Base-by-base conservation (phyloP, 768 basidiomycete genomes). In the Fomitopsis serialis region DNA sequence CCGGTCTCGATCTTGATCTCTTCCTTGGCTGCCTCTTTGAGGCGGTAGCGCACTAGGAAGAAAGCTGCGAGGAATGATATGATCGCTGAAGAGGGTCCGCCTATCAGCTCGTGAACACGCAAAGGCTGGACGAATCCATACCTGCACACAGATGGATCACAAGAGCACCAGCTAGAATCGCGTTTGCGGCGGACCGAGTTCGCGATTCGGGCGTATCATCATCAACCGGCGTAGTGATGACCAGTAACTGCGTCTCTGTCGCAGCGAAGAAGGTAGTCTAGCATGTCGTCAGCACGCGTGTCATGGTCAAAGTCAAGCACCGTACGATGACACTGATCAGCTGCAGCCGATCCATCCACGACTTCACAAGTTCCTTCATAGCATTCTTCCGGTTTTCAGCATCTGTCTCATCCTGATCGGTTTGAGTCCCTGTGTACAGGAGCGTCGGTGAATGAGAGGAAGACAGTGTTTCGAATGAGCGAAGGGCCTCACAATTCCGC, bases 191-290 rank as follows among this genome's bases (percentile, higher is more conserved):
- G 42, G 57, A 27, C 52, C 53, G 11, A 32, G 29, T 11, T 32
- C 29, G 29, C 6, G 29, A 5, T 32, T 48, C 15, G 17, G 23
- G 1, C 8, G 35, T 37, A 32, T 12, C 29, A 22, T 62, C 58
- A 24, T 40, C 48, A 11, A 21, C 45, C 0, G 75, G 75, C 6
- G 71, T 70, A 0, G 78, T 77, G 15, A 72, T 67, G 23, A 73
- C 72, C 8, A 84, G 66, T 63, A 83, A 67, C 22, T 75, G 77
- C 0, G 79, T 76, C 62, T 83, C 81, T 19, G 74, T 78, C 0
- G 81, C 76, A 1, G 81, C 82, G 51, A 84, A 83, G 63, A 84
- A 84, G 0, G 81, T 84, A 0, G 81, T 80, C 81, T 84, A 53
- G 15, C n/a, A 12, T 47, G 49, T 46, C 0, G 25, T 50, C 22